These are phyloP conservation scores for Nymphaea colorata DNA, from an alignment of 164 flowering plant species.

Conservation along the genomic window DNA sequence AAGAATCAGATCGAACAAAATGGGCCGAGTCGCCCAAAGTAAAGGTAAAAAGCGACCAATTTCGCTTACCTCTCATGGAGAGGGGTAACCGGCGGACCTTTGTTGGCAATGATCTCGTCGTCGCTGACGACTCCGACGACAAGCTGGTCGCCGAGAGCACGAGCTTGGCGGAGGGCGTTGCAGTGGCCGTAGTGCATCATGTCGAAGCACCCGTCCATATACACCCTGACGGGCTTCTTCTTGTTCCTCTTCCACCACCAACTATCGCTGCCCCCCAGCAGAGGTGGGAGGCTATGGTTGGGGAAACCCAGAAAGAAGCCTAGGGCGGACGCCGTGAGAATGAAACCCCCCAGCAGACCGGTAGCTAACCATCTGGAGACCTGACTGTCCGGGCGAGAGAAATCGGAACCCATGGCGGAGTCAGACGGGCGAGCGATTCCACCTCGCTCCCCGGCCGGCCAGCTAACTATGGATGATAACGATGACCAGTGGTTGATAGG, in stretches of 20 bases:
- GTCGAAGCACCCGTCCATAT: conserved; percentile 98
- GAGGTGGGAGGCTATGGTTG: neutral
- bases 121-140: conserved; percentile 97
- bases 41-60: neutral
- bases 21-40: neutral
- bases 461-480: neutral
- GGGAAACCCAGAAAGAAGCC: conserved; percentile 21
- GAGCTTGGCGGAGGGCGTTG: conserved; percentile 93
- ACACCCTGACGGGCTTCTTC: conserved; percentile 71
- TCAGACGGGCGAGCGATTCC: neutral
- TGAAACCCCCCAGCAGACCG: conserved; percentile 43
- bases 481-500: too few relatives aligned
- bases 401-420: conserved; percentile 23
- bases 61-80: conserved; percentile 58
- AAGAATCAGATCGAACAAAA: neutral
- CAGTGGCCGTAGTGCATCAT: conserved; percentile 99
- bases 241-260: conserved; percentile 10
- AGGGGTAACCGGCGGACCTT: conserved; percentile 94
- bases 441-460: neutral
- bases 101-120: conserved; percentile 78
- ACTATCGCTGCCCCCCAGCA: neutral
- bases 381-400: conserved; percentile 9
- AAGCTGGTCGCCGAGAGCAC: conserved; percentile 84
- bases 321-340: conserved; percentile 35
- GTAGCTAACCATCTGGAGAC: conserved; percentile 22